phyloP scores from a whole-genome alignment of 306 rosid genomes.

The Cucurbita argyrosperma region DNA sequence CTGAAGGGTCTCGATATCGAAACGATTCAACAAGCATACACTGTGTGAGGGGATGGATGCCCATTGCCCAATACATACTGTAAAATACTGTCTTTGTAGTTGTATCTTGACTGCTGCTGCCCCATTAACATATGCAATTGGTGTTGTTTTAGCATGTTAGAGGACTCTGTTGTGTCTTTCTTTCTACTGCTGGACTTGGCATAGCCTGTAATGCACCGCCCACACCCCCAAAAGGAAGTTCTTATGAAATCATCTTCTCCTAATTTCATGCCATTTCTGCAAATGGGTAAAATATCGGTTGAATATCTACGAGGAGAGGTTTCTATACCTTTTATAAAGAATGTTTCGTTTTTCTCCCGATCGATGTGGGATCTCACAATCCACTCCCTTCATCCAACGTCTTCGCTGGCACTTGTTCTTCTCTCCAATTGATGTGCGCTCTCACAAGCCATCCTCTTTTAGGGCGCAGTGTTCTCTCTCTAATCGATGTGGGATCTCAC shows the following conservation, averaged over 20 bases:
- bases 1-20: constrained; percentile 90
- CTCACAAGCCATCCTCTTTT: too few species aligned
- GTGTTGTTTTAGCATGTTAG: neutral
- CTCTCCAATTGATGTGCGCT: too few species aligned
- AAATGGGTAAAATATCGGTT: too few species aligned
- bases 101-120: neutral
- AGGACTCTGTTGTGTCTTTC: neutral
- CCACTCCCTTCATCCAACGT: too few species aligned
- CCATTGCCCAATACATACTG: neutral
- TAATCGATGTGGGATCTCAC: too few species aligned
- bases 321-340: too few species aligned
- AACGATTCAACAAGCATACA: constrained; percentile 94
- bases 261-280: too few species aligned
- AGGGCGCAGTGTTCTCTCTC: too few species aligned
- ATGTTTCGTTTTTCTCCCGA: too few species aligned
- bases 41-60: constrained; percentile 33
- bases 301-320: too few species aligned
- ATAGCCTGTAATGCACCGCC: neutral
- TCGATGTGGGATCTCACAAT: too few species aligned
- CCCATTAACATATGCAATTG: neutral
- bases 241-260: neutral
- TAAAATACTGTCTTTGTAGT: neutral
- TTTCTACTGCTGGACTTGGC: neutral
- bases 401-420: too few species aligned
- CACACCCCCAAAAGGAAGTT: neutral